Evolutionary conservation across 2,329 filamentous ascomycete genomes (phyloP).

Genomic region (Tolypocladium nubicola): DNA sequence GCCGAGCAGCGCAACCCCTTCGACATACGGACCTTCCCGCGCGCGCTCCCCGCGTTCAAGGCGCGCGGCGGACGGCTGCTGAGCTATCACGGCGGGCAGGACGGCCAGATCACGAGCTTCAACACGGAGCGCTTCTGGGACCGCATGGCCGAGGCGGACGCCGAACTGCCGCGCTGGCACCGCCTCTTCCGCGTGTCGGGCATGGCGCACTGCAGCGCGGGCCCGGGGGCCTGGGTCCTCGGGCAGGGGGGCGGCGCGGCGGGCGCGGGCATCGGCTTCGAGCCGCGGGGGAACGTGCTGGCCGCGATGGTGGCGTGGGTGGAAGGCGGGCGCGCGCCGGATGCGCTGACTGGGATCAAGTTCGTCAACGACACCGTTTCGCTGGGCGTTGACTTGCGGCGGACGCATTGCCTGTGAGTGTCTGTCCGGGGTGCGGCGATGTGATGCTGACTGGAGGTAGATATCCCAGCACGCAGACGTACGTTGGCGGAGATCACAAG

Average conservation of each 20-base stretch:
- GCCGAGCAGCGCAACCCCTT: conserved; percentile 24
- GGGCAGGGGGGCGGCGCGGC: conserved; percentile 11
- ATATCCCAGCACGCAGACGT: background rate
- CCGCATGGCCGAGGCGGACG: conserved; percentile 19
- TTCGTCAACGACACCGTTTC: conserved; percentile 15
- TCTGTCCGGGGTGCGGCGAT: background rate
- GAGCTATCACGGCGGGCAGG: conserved; percentile 34
- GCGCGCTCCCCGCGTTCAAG: conserved; percentile 26
- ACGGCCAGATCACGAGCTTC: conserved; percentile 26
- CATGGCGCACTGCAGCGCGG: conserved; percentile 39
- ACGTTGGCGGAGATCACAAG: background rate
- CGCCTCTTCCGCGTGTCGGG: conserved; percentile 42
- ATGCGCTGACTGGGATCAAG: conserved; percentile 24
- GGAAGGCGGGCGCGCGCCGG: conserved; percentile 28
- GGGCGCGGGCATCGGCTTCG: conserved; percentile 11
- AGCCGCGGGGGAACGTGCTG: conserved; percentile 32
- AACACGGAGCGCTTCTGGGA: conserved; percentile 14
- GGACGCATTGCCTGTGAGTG: conserved; percentile 17
- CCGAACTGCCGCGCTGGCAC: conserved; percentile 29
- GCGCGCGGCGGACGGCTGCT: conserved; percentile 31
- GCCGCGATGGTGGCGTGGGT: conserved; percentile 39
- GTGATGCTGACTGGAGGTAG: background rate
- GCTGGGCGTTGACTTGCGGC: conserved; percentile 16
- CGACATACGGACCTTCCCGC: conserved; percentile 24
- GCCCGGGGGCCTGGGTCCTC: conserved; percentile 30